Evolutionary conservation across 129 eudicot genomes (phyloP).

Genomic region (Flaveria trinervia): DNA sequence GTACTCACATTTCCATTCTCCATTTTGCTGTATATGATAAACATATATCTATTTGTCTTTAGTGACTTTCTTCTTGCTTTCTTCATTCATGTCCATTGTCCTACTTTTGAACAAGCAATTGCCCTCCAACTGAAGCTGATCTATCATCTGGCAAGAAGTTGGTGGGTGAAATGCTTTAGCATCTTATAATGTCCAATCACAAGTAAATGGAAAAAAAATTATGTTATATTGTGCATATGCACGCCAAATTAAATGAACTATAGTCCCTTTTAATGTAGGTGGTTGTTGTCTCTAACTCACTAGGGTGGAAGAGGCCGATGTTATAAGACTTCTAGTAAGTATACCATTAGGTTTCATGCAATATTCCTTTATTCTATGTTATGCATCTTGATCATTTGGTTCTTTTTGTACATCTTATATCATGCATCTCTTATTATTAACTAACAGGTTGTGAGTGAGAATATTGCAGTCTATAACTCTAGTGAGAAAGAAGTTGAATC

Average conservation of each 20-base stretch:
- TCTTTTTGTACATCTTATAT: not conserved
- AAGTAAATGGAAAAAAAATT: constrained; percentile 8
- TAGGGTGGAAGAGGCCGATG: constrained; percentile 88
- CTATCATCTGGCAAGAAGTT: constrained; percentile 60
- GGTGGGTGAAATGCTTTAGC: constrained; percentile 46
- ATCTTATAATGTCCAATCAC: not conserved
- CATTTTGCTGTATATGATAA: not conserved
- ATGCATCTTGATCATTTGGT: not conserved
- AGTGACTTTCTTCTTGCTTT: constrained; percentile 2
- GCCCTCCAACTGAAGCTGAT: constrained; percentile 70
- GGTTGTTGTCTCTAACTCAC: constrained; percentile 78
- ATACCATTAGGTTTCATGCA: constrained; percentile 20
- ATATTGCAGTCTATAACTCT: constrained; percentile 68
- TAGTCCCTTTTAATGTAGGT: constrained; percentile 44
- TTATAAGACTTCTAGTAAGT: constrained; percentile 83
- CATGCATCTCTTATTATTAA: constrained; percentile 8
- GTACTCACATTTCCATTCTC: not conserved
- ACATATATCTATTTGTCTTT: not conserved
- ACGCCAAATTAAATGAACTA: constrained; percentile 4
- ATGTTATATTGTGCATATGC: constrained; percentile 2
- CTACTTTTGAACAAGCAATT: constrained; percentile 71
- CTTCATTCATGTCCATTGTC: constrained; percentile 53
- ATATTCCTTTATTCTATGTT: not conserved
- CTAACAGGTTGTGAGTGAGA: constrained; percentile 65
- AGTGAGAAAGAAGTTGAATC: constrained; percentile 60